phyloP scores from a whole-genome alignment of 2,329 filamentous ascomycete genomes.

The Orbilia javanica region DNA sequence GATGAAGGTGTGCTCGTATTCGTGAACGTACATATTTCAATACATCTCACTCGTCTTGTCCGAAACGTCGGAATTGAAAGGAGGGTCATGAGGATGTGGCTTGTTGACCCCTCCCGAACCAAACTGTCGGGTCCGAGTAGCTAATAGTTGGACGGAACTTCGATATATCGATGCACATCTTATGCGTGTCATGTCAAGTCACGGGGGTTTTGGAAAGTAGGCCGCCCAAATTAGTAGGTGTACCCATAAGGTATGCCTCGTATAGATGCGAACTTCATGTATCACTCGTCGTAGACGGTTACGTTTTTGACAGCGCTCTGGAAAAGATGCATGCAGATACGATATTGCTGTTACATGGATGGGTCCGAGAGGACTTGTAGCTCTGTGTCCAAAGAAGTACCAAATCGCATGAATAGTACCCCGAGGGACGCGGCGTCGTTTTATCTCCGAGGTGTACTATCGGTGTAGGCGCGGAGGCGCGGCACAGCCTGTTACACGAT shows the following conservation, averaged over 20 bases:
- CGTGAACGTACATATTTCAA: neutral
- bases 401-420: neutral
- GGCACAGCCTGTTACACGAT: slow-evolving; percentile 33
- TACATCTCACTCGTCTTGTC: neutral
- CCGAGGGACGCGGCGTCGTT: neutral
- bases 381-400: neutral
- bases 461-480: slow-evolving; percentile 15
- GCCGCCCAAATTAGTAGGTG: neutral
- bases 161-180: neutral
- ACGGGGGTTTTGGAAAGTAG: neutral
- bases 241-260: slow-evolving; percentile 9
- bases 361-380: neutral
- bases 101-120: slow-evolving; percentile 1
- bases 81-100: neutral
- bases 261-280: neutral
- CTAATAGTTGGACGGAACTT: neutral
- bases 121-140: slow-evolving; percentile 8
- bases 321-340: slow-evolving; percentile 16
- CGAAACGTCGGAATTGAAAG: neutral
- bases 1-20: slow-evolving; percentile 20
- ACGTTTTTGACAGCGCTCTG: neutral
- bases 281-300: neutral
- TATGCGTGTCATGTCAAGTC: slow-evolving; percentile 13
- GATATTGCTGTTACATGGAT: neutral
- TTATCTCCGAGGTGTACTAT: slow-evolving; percentile 3